Percentiles rank a stretch among this genome's conserved stretches.
These are phyloP conservation scores for Platanthera zijinensis DNA, from an alignment of 106 monocot species.

Conservation along the genomic window DNA sequence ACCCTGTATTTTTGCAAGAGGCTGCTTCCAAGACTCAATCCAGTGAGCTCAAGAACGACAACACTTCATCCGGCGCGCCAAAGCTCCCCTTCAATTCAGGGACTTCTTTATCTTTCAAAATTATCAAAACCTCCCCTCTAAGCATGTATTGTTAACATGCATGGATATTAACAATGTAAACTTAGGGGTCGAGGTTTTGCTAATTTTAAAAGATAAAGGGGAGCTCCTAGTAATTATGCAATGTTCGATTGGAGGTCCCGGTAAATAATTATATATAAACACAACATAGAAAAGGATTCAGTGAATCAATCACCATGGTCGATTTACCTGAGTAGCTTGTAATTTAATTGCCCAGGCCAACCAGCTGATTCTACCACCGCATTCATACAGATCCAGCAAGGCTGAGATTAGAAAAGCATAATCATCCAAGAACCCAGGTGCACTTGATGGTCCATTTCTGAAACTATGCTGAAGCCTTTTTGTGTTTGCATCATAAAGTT, in stretches of 20 bases:
- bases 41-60: too few relatives aligned
- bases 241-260: neutral
- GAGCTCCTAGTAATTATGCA: too few relatives aligned
- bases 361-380: constrained; percentile 64
- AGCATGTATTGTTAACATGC: neutral
- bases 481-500: constrained; percentile 47
- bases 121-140: too few relatives aligned
- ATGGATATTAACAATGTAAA: too few relatives aligned
- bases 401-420: constrained; percentile 91
- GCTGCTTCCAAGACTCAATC: too few relatives aligned
- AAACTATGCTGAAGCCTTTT: constrained; percentile 64
- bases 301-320: neutral
- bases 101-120: too few relatives aligned
- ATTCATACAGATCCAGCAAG: constrained; percentile 88
- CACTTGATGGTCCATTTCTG: constrained; percentile 89
- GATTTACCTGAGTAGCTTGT: constrained; percentile 73
- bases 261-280: neutral
- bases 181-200: too few relatives aligned
- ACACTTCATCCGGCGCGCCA: too few relatives aligned
- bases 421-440: constrained; percentile 96
- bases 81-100: too few relatives aligned
- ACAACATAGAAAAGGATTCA: neutral
- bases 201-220: too few relatives aligned
- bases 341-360: constrained; percentile 73
- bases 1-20: too few relatives aligned